These are phyloP conservation scores for Mycena metata DNA, from an alignment of 768 basidiomycete genomes.

Conservation along the genomic window DNA sequence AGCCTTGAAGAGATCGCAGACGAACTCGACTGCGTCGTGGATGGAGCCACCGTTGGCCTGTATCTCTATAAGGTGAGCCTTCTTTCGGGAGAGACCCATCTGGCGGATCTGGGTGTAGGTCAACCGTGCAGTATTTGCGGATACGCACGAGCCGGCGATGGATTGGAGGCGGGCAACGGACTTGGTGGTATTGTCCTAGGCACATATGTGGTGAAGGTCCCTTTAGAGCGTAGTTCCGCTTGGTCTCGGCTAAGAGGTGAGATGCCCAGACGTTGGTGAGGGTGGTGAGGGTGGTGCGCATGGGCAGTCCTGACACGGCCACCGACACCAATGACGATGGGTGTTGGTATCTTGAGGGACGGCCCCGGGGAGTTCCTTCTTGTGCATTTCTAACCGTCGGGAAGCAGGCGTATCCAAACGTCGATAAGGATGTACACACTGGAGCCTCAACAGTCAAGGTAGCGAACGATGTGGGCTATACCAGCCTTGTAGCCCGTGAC, in stretches of 20 bases:
- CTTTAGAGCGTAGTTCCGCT: constrained; percentile 99
- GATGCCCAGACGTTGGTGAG: constrained; percentile 99
- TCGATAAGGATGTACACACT: constrained; percentile 68
- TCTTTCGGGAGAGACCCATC: constrained; percentile 98
- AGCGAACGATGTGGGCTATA: constrained; percentile 99
- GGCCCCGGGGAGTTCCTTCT: constrained; percentile 98
- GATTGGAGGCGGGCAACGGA: constrained; percentile 91
- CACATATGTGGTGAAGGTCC: constrained; percentile 99
- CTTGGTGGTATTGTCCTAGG: constrained; percentile 94
- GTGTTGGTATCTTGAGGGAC: constrained; percentile 96
- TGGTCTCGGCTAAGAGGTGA: constrained; percentile 97
- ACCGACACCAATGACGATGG: constrained; percentile 97
- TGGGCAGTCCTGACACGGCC: too few species aligned
- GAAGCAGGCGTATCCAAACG: too few species aligned
- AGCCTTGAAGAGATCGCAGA: constrained; percentile 91
- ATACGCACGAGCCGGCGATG: constrained; percentile 99
- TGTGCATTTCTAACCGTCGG: constrained; percentile 99
- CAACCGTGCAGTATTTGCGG: constrained; percentile 99
- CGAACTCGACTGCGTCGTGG: too few species aligned
- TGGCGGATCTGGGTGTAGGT: constrained; percentile 99
- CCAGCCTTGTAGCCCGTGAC: constrained; percentile 99
- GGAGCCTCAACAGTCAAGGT: too few species aligned
- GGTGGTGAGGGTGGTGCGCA: constrained; percentile 99
- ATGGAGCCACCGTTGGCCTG: too few species aligned
- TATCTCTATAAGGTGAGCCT: too few species aligned